Conservation (phyloP, 2,329 filamentous ascomycete genomes). For the Phyllachora maydis region DNA sequence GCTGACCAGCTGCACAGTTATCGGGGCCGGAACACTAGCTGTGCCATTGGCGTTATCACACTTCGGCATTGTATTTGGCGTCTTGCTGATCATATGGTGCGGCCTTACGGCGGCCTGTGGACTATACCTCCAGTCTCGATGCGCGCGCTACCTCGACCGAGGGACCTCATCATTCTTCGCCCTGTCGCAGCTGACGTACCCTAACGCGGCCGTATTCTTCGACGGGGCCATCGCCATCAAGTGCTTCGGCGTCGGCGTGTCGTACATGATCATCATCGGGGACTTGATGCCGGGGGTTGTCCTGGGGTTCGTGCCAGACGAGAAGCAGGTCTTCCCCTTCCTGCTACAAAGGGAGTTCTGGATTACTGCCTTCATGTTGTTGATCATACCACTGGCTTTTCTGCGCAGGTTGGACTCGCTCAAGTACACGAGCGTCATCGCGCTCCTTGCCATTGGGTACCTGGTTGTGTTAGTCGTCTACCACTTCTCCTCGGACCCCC, state of each 20-base stretch:
- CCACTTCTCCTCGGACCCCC: constrained; percentile 68
- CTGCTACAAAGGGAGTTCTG: constrained; percentile 85
- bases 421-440: constrained; percentile 90
- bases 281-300: constrained; percentile 95
- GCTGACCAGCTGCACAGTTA: constrained; percentile 31
- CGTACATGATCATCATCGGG: constrained; percentile 96
- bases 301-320: constrained; percentile 50
- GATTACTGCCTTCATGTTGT: constrained; percentile 93
- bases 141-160: constrained; percentile 79
- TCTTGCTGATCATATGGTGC: constrained; percentile 76
- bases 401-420: constrained; percentile 79
- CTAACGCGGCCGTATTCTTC: constrained; percentile 86
- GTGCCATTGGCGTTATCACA: constrained; percentile 92
- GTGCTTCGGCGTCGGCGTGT: constrained; percentile 92
- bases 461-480: constrained; percentile 84
- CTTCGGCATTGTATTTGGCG: constrained; percentile 78
- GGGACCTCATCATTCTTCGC: constrained; percentile 86
- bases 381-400: constrained; percentile 89
- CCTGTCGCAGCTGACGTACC: constrained; percentile 91
- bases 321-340: constrained; percentile 46
- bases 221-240: constrained; percentile 93
- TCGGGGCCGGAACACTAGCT: constrained; percentile 83
- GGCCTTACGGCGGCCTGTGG: constrained; percentile 78
- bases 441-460: constrained; percentile 83
- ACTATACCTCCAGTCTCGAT: constrained; percentile 83